Evolutionary conservation across 2,329 filamentous ascomycete genomes (phyloP).

Genomic region (Lachnellula cervina): DNA sequence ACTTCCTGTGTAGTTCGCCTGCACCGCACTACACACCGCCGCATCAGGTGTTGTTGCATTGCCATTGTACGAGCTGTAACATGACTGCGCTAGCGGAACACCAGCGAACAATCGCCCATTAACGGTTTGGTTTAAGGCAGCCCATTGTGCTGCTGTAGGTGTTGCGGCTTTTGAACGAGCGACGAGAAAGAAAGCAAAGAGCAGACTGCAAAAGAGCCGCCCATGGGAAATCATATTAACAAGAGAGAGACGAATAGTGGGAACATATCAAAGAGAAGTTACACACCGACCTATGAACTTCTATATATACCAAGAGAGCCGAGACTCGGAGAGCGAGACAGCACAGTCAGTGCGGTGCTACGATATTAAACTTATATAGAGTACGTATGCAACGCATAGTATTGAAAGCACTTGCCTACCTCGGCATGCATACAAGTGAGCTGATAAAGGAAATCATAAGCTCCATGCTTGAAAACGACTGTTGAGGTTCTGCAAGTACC

Average conservation of each 20-base stretch:
- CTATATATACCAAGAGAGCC: neutral
- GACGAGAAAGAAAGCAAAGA: neutral
- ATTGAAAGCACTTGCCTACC: neutral
- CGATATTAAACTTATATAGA: neutral
- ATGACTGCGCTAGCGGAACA: neutral
- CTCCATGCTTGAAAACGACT: neutral
- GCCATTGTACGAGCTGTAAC: neutral
- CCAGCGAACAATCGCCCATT: neutral
- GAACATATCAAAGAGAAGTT: neutral
- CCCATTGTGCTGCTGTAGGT: neutral
- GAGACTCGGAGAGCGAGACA: neutral
- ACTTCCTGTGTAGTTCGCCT: neutral
- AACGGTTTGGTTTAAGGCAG: neutral
- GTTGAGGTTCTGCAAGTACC: neutral
- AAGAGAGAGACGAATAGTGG: neutral
- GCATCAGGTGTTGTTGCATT: neutral
- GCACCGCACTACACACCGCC: neutral
- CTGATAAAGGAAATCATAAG: neutral
- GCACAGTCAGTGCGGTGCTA: neutral
- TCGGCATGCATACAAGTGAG: neutral
- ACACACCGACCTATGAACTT: neutral
- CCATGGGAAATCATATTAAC: neutral
- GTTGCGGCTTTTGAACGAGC: neutral
- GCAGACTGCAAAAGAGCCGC: neutral
- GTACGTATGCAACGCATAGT: neutral